Base-by-base conservation (phyloP, 768 basidiomycete species). In the Hortiboletus campestris region DNA sequence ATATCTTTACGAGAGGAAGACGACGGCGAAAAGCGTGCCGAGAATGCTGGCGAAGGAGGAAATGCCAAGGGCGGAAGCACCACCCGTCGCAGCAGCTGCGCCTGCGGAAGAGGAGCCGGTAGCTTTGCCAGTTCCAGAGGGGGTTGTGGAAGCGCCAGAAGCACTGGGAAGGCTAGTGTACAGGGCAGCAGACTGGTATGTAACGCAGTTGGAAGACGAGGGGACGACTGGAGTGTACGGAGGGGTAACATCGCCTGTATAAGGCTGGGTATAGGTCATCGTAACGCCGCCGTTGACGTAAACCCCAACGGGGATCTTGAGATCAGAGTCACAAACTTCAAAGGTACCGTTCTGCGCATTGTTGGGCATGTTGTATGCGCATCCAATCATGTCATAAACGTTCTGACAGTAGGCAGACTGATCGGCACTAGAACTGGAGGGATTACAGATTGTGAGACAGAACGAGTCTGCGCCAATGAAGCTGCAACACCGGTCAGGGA, bases 361-460 rank as follows among this genome's bases (percentile, higher is more conserved):
- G 68, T 78, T 83, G 17, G 91, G 91, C 45, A 83, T 84, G 70
- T 91, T 93, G 76, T 85, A 90, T 0, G 59, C 51, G 62, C 88
- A 86, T 10, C 91, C 91, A 46, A 90, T 79, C 41, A 80, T 81
- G 65, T 91, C 89, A 60, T 76, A 87, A 58, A 81, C 78, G 78
- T 94, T 85, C 69, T 88, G 73, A 74, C 90, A 92, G 67, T 73
- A 83, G 9, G 74, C 59, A 3, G 72, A 68, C 8, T 82, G 77
- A 28, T 72, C 43, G 6, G 25, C 10, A 51, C 80, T 71, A 13
- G 80, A 64, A 17, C 71, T 71, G 0, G 68, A 54, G 2, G 85
- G 84, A 63, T 88, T 80, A 72, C 91, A 93, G 0, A 80, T 78
- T 65, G 91, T 92, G 57, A 85, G 63, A 72, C 89, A 93, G 77